Evolutionary conservation across 108 stramenopile genomes (phyloP).

Genomic region (Pseudonitzschia pungens): DNA sequence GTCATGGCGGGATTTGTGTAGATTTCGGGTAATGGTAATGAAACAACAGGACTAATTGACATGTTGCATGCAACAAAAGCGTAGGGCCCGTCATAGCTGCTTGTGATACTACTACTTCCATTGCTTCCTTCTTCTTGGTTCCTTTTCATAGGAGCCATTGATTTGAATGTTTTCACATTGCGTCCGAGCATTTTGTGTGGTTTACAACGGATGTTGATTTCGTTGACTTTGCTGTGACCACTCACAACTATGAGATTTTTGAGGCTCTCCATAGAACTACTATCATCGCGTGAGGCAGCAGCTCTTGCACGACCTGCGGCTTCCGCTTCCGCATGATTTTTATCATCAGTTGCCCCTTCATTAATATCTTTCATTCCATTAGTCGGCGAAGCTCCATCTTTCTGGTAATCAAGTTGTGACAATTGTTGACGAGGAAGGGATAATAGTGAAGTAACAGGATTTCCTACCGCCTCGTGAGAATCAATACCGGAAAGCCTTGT

Average conservation of each 20-base stretch:
- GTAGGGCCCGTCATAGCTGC: conserved; percentile 26
- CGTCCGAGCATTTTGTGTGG: conserved; percentile 31
- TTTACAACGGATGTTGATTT: conserved; percentile 34
- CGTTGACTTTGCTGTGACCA: conserved; percentile 49
- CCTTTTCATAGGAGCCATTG: conserved; percentile 10
- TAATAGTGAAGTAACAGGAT: conserved; percentile 45
- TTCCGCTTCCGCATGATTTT: conserved; percentile 36
- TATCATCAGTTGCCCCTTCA: neutral
- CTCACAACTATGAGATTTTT: conserved; percentile 61
- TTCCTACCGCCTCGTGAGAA: conserved; percentile 57
- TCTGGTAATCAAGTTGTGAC: conserved; percentile 19
- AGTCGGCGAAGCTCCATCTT: neutral
- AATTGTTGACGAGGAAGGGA: conserved; percentile 30
- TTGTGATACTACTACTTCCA: conserved; percentile 37
- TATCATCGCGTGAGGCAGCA: conserved; percentile 25
- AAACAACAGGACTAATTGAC: conserved; percentile 55
- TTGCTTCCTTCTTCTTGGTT: conserved; percentile 34
- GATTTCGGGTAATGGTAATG: conserved; percentile 30
- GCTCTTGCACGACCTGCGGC: conserved; percentile 34
- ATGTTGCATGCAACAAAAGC: conserved; percentile 39
- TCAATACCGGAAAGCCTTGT: conserved; percentile 63
- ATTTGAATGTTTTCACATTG: conserved; percentile 39
- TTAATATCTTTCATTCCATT: neutral
- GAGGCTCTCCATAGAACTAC: conserved; percentile 18
- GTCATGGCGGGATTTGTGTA: conserved; percentile 10